These are phyloP conservation scores for Jackrogersella multiformis DNA, from an alignment of 495 filamentous ascomycete species.

Conservation along the genomic window DNA sequence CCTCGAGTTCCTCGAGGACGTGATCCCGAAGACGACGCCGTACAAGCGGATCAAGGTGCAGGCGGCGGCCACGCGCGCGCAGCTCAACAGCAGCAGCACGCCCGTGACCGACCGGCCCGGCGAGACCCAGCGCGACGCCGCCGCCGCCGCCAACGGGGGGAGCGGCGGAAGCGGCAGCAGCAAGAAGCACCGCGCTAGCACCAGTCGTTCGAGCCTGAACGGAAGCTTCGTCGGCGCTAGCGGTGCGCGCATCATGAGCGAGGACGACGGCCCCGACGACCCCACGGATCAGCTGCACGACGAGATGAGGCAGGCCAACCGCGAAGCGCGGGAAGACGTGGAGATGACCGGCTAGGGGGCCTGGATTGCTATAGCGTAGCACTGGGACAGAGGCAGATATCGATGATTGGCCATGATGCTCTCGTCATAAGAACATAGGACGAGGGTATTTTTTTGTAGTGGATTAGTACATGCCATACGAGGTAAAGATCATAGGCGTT, in stretches of 20 bases:
- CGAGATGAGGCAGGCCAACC: slow-evolving; percentile 56
- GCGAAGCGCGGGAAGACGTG: slow-evolving; percentile 57
- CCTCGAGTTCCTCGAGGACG: slow-evolving; percentile 92
- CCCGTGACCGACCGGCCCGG: not conserved
- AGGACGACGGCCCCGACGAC: slow-evolving; percentile 44
- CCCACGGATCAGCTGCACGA: slow-evolving; percentile 56
- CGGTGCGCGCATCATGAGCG: slow-evolving; percentile 39
- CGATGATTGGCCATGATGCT: no score
- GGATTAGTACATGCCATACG: no score
- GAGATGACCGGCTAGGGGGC: slow-evolving; percentile 62
- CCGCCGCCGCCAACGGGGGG: no score
- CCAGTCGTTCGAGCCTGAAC: slow-evolving; percentile 38
- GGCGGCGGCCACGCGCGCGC: slow-evolving; percentile 52
- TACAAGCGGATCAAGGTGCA: slow-evolving; percentile 79
- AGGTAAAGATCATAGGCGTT: no score
- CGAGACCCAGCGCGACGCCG: slow-evolving; percentile 4
- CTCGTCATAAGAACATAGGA: no score
- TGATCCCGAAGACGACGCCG: slow-evolving; percentile 84
- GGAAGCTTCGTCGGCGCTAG: slow-evolving; percentile 44
- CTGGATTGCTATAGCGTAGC: not conserved
- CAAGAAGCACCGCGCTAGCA: slow-evolving; percentile 42
- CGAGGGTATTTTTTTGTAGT: no score
- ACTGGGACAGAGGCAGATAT: no score
- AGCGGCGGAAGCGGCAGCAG: not conserved
- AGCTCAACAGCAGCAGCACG: slow-evolving; percentile 50